These are phyloP conservation scores for Annulohypoxylon stygium DNA, from an alignment of 495 filamentous ascomycete species.

Conservation along the genomic window DNA sequence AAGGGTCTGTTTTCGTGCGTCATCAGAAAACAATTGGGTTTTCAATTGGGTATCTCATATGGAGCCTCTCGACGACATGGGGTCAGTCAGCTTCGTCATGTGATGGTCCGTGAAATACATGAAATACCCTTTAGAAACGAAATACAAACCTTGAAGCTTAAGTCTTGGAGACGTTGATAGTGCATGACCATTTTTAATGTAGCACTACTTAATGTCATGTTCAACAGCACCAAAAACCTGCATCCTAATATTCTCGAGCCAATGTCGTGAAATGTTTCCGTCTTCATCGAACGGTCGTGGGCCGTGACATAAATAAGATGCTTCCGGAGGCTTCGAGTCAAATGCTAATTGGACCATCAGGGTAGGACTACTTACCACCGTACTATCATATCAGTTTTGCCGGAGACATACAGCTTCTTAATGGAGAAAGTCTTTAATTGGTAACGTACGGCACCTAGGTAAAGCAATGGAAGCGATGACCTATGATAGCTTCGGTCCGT, in stretches of 20 bases:
- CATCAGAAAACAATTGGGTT: constrained; percentile 2
- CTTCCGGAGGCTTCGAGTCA: not conserved
- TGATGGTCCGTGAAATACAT: constrained; percentile 9
- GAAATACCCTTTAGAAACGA: not conserved
- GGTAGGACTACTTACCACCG: constrained; percentile 22
- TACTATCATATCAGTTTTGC: constrained; percentile 15
- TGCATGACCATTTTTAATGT: constrained; percentile 17
- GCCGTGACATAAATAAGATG: constrained; percentile 23
- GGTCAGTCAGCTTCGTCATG: constrained; percentile 14
- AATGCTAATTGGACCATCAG: constrained; percentile 22
- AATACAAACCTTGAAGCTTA: not conserved
- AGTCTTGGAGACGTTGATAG: constrained; percentile 10
- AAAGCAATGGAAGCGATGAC: not conserved
- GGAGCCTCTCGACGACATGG: constrained; percentile 11
- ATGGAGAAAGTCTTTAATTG: constrained; percentile 23
- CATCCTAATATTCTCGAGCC: not conserved
- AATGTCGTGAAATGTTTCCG: constrained; percentile 8
- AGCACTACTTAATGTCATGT: constrained; percentile 24
- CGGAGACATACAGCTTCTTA: constrained; percentile 21
- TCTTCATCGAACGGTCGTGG: constrained; percentile 21
- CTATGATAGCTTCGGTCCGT: constrained; percentile 25
- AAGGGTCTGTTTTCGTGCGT: constrained; percentile 10
- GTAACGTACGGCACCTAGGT: not conserved
- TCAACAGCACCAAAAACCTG: constrained; percentile 20
- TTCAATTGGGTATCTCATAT: not conserved